phyloP scores from a whole-genome alignment of 345 rosid species.

The Brassica cretica region DNA sequence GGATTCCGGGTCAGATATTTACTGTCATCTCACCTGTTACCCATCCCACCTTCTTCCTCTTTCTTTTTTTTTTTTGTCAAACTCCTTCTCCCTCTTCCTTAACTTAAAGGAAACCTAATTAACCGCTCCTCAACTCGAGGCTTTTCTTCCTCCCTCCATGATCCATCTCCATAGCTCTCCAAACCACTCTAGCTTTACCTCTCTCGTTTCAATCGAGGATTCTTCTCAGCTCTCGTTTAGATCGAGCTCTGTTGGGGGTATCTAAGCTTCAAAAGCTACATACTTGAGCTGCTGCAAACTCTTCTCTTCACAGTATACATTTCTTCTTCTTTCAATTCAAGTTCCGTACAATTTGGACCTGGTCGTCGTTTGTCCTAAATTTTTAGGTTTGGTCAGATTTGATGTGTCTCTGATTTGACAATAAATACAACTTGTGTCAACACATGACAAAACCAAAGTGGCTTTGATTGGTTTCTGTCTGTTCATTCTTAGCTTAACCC shows the following conservation, averaged over 20 bases:
- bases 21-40: slow-evolving; percentile 7
- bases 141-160: background rate
- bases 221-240: slow-evolving; percentile 17
- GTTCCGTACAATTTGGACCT: slow-evolving; percentile 8
- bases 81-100: slow-evolving; percentile 12
- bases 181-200: background rate
- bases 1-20: background rate
- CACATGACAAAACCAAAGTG: background rate
- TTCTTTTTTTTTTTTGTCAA: no score
- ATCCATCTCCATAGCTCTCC: background rate
- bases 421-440: background rate
- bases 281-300: slow-evolving; percentile 7
- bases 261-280: slow-evolving; percentile 17
- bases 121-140: slow-evolving; percentile 11
- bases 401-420: slow-evolving; percentile 7
- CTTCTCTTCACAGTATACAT: background rate
- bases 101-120: slow-evolving; percentile 23
- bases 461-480: slow-evolving; percentile 19
- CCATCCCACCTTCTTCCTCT: slow-evolving; percentile 12
- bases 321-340: background rate
- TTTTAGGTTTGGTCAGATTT: slow-evolving; percentile 13
- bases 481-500: slow-evolving; percentile 10
- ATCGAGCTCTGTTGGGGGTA: slow-evolving; percentile 16
- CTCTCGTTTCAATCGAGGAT: background rate
- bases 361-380: background rate